Conservation (phyloP, 257 asterid genomes). For the Euphrasia confusa region DNA sequence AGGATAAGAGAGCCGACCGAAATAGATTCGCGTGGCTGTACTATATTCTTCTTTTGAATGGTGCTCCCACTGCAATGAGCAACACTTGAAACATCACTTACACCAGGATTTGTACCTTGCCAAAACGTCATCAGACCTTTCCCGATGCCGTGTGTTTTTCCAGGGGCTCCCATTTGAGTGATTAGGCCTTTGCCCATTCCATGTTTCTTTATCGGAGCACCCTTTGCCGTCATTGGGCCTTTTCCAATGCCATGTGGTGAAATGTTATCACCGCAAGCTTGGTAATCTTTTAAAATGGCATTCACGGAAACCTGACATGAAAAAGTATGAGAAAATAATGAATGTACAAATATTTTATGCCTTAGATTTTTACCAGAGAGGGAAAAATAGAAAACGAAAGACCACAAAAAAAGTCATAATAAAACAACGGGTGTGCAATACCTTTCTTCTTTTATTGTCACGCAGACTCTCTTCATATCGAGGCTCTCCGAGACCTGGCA, state of each 20-base stretch:
- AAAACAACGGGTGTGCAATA: conserved; percentile 22
- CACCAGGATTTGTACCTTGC: conserved; percentile 39
- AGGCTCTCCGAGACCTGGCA: conserved; percentile 53
- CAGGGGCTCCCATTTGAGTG: conserved; percentile 30
- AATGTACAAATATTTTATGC: conserved; percentile 12
- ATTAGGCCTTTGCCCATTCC: conserved; percentile 59
- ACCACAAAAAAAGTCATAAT: neutral
- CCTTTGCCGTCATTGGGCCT: conserved; percentile 51
- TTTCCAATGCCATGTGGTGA: conserved; percentile 63
- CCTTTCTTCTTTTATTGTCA: conserved; percentile 68
- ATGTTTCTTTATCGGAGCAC: conserved; percentile 38
- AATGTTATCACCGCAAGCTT: conserved; percentile 37
- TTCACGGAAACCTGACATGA: conserved; percentile 45
- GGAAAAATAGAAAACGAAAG: neutral
- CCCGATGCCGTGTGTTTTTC: conserved; percentile 51
- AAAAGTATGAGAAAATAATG: conserved; percentile 17
- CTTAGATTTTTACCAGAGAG: neutral
- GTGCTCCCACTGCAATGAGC: conserved; percentile 31
- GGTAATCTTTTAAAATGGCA: conserved; percentile 37
- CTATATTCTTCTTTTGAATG: conserved; percentile 51
- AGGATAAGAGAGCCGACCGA: conserved; percentile 47
- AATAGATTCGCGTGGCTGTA: conserved; percentile 51
- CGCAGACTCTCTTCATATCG: conserved; percentile 39
- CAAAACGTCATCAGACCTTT: conserved; percentile 65
- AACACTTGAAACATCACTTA: conserved; percentile 35